Evolutionary conservation across 78 protist species (phyloP).

Genomic region (Dictyostelium purpureum): DNA sequence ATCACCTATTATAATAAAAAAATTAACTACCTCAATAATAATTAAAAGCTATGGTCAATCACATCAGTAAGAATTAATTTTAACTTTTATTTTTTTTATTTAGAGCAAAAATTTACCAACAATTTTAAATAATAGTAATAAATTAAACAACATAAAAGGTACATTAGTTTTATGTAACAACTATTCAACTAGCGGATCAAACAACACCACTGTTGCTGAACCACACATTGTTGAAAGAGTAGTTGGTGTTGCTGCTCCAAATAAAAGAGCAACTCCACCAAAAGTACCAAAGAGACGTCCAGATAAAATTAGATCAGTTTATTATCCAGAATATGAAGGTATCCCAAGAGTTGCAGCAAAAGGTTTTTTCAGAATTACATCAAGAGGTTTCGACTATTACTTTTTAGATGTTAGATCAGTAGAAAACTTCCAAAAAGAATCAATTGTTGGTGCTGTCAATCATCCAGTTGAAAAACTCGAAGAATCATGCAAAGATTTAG

Average conservation of each 20-base stretch:
- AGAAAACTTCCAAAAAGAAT: neutral
- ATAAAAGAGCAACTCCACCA: conserved; percentile 60
- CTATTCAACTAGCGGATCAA: neutral
- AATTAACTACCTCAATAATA: no score
- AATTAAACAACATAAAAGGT: no score
- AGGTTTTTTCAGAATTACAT: conserved; percentile 50
- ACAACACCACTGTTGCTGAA: neutral
- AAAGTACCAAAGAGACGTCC: conserved; percentile 73
- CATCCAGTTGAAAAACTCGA: conserved; percentile 39
- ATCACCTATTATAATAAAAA: no score
- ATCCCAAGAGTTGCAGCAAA: conserved; percentile 62
- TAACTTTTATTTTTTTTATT: no score
- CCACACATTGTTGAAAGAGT: neutral
- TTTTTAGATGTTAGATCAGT: conserved; percentile 37
- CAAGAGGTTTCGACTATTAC: conserved; percentile 55
- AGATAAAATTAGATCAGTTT: conserved; percentile 47
- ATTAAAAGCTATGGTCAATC: no score
- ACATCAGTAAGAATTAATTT: no score
- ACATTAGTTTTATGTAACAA: neutral
- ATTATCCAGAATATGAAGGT: conserved; percentile 37
- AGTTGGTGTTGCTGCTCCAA: conserved; percentile 21
- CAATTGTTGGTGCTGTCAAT: conserved; percentile 55
- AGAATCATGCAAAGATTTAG: conserved; percentile 4
- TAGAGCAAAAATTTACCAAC: no score
- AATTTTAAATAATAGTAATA: no score